phyloP scores from a whole-genome alignment of 1,284 basidiomycete species.

The Ceratobasidium sp. region DNA sequence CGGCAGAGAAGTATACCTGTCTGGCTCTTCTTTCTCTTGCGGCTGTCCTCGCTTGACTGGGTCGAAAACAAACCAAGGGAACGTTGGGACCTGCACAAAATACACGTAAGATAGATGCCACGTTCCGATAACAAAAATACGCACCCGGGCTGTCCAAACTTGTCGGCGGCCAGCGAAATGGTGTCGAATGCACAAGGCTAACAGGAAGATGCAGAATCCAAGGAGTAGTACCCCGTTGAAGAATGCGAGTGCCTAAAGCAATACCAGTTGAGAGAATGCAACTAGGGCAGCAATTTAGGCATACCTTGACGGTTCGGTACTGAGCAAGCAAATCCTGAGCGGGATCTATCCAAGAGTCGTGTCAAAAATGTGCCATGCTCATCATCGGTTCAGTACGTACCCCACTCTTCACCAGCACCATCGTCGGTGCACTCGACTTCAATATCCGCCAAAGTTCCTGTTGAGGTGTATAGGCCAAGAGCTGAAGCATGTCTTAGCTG shows the following conservation, averaged over 20 bases:
- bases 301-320: conserved; percentile 64
- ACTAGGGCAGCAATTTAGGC: neutral
- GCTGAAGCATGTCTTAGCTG: conserved; percentile 59
- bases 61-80: conserved; percentile 70
- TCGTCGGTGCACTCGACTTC: conserved; percentile 82
- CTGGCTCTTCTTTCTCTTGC: conserved; percentile 37
- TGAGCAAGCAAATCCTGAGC: conserved; percentile 83
- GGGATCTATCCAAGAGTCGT: conserved; percentile 62
- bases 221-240: conserved; percentile 78
- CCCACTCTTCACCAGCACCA: conserved; percentile 57
- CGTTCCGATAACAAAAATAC: conserved; percentile 30
- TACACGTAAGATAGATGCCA: conserved; percentile 38
- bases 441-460: conserved; percentile 77
- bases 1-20: conserved; percentile 45
- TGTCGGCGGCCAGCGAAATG: conserved; percentile 73
- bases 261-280: neutral
- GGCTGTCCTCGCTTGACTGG: conserved; percentile 31
- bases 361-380: neutral
- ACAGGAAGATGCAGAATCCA: conserved; percentile 69
- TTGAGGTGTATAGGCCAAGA: conserved; percentile 75
- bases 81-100: conserved; percentile 65
- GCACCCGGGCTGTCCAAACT: conserved; percentile 74
- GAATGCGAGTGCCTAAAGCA: conserved; percentile 76
- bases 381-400: neutral
- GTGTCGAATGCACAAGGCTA: conserved; percentile 73